Conservation (phyloP, 2,329 filamentous ascomycete genomes). For the Aspergillus texensis region DNA sequence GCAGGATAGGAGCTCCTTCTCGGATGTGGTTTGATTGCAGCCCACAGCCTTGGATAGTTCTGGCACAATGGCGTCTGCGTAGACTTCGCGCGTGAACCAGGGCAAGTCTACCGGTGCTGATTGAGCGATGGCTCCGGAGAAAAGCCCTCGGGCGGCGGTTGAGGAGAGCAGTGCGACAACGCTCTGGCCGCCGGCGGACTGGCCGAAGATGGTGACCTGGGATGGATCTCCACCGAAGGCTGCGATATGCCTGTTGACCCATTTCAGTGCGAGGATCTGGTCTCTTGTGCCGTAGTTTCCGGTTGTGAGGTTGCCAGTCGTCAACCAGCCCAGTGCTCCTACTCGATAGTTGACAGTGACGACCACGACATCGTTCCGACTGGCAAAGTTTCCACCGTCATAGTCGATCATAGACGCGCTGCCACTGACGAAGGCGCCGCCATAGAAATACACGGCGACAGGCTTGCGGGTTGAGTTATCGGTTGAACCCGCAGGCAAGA, state of each 20-base stretch:
- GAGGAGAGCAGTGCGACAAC: constrained; percentile 42
- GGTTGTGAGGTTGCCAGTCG: constrained; percentile 36
- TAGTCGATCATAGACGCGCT: constrained; percentile 30
- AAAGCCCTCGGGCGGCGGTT: constrained; percentile 27
- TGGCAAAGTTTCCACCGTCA: constrained; percentile 40
- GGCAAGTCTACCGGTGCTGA: constrained; percentile 30
- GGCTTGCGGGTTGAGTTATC: constrained; percentile 17
- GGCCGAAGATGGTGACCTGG: constrained; percentile 39
- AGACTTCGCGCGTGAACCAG: constrained; percentile 30
- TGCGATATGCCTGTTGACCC: constrained; percentile 29
- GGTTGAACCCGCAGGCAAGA: constrained; percentile 25
- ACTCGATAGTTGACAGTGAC: constrained; percentile 41
- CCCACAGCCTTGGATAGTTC: constrained; percentile 26
- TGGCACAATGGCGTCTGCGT: constrained; percentile 24
- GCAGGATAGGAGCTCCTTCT: constrained; percentile 22
- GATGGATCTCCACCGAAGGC: constrained; percentile 34
- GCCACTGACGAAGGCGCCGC: constrained; percentile 34
- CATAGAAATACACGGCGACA: constrained; percentile 39
- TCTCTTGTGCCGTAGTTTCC: constrained; percentile 38
- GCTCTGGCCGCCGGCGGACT: constrained; percentile 53
- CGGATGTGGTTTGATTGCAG: constrained; percentile 19
- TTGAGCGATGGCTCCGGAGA: constrained; percentile 31
- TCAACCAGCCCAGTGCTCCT: constrained; percentile 36
- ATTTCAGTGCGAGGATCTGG: constrained; percentile 35
- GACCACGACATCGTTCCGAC: constrained; percentile 39